Base-by-base conservation (phyloP, 805 yeast species). In the Wickerhamomyces ciferrii region DNA sequence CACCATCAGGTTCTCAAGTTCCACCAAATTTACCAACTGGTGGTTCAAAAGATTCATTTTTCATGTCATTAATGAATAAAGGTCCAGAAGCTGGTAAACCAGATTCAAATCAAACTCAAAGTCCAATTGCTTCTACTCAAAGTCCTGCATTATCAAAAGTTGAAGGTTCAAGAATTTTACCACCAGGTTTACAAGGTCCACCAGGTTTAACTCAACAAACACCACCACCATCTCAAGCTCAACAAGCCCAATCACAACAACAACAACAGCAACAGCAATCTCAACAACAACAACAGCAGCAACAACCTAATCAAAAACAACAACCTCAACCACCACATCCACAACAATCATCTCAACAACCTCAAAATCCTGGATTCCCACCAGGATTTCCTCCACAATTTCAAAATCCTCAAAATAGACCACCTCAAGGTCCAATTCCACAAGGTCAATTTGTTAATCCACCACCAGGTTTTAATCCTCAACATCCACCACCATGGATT, bases 21-120 rank as follows among this genome's bases (percentile, higher is more conserved):
- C 55, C 45, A 20, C 23, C 38, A 5, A 32, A n/a, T 15, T n/a
- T 32, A 15, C 21, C 23, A 19, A 17, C 23, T 37, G 49, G 47
- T 41, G 52, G 54, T 15, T 31, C 48, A 23, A 50, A 52, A 43
- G 61, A 56, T 21, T 55, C 60, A 2, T 59, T 59, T 47, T 58
- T 59, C 44, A 47, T 53, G 49, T 58, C 62, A 0, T 43, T 59
- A 42, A 45, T 59, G 47, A 45, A 40, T 17, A 58, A 52, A 47
- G 47, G 18, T n/a, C 29, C 48, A 5, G 53, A 49, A n/a, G 47
- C 34, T 3, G 31, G 31, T 45, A 44, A 43, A 41, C 47, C 20
- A 40, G 47, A 34, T 17, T 8, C 24, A 6, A 5, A 5, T 14
- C 25, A 37, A 37, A 14, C 34, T 5, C 35, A 15, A 25, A 18